phyloP scores from a whole-genome alignment of 2,329 filamentous ascomycete species.

The Aspergillus pseudotamarii region DNA sequence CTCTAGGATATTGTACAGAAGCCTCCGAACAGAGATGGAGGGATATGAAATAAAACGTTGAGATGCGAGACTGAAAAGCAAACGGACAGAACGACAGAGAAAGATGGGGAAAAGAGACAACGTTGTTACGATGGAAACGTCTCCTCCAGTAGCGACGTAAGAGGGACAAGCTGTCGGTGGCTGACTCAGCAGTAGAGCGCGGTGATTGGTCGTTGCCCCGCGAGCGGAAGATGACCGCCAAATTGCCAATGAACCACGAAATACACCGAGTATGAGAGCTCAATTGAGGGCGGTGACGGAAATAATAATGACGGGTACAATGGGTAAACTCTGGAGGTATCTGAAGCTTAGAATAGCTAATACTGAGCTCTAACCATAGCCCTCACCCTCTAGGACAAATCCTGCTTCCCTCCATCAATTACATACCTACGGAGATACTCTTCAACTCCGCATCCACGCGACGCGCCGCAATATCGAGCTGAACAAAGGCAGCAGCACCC shows the following conservation, averaged over 20 bases:
- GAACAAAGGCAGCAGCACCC: background rate
- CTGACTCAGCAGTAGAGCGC: conserved; percentile 14
- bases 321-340: background rate
- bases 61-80: conserved; percentile 4
- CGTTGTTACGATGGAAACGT: conserved; percentile 9
- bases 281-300: background rate
- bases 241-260: background rate
- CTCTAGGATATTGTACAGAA: conserved; percentile 2
- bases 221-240: conserved; percentile 6
- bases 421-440: background rate
- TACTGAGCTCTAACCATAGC: background rate
- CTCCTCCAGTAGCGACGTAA: conserved; percentile 22
- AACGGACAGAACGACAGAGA: conserved; percentile 14
- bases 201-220: conserved; percentile 23
- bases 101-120: conserved; percentile 10
- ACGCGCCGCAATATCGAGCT: conserved; percentile 15
- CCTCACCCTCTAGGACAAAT: background rate
- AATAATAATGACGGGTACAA: background rate
- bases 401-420: background rate
- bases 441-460: conserved; percentile 6
- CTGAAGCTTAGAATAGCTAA: too few relatives aligned
- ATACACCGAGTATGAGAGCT: background rate
- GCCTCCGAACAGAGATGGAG: background rate
- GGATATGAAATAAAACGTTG: background rate
- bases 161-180: conserved; percentile 19